phyloP scores from a whole-genome alignment of 768 basidiomycete species.

The Xerocomellus amylosporus region DNA sequence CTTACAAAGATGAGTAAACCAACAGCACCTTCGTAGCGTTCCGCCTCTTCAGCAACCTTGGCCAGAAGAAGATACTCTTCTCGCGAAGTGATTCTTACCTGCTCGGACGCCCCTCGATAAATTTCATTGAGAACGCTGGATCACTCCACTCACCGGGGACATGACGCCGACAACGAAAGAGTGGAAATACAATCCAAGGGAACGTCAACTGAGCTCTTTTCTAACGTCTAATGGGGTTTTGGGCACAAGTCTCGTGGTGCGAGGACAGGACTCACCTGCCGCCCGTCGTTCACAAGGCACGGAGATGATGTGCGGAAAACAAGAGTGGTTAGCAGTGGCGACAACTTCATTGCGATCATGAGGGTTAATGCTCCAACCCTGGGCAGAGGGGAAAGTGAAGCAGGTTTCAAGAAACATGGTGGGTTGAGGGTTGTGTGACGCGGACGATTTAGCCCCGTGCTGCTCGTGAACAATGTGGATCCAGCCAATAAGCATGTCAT shows the following conservation, averaged over 20 bases:
- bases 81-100: conserved; percentile 34
- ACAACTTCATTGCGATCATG: conserved; percentile 1
- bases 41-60: conserved; percentile 83
- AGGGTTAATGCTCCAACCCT: conserved; percentile 19
- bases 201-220: conserved; percentile 22
- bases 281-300: conserved; percentile 16
- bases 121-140: background rate
- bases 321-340: conserved; percentile 2
- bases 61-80: conserved; percentile 59
- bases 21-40: conserved; percentile 76
- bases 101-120: conserved; percentile 2
- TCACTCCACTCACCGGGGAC: conserved; percentile 30
- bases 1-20: background rate
- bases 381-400: conserved; percentile 29
- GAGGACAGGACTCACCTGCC: conserved; percentile 9
- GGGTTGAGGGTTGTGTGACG: conserved; percentile 29
- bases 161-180: conserved; percentile 13
- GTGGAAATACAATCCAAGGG: conserved; percentile 5
- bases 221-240: conserved; percentile 29
- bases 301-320: conserved; percentile 9
- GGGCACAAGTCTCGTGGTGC: conserved; percentile 26
- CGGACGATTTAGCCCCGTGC: conserved; percentile 13
- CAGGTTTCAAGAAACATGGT: conserved; percentile 12
- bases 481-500: background rate
- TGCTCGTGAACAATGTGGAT: background rate